Evolutionary conservation across 1,284 basidiomycete genomes (phyloP), one percentile per base, ranked within the genome.

Genomic region (Ganoderma multipileum): DNA sequence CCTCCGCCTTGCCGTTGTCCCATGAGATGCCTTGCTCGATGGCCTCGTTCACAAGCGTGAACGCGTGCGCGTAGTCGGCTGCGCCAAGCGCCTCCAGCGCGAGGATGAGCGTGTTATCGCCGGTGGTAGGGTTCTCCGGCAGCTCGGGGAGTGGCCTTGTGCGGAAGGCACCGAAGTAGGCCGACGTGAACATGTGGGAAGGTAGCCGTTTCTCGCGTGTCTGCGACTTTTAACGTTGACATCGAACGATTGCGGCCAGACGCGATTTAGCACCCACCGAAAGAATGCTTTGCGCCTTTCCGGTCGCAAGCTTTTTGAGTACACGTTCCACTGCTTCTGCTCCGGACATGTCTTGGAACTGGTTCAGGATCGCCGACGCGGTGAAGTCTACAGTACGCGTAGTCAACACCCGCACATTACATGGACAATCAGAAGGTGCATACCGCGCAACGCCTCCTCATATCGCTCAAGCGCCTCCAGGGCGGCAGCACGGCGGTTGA

Each of bases 131-230:
- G 58, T 85, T 85, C 74, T 91, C 92, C n/a, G 96, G 95, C 47
- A 97, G 85, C 0, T 81, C 76, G 18, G 95, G 96, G 66, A 88
- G 85, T 20, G 91, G 80, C 69, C 91, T 90, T 70, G 91, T 84
- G 73, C 97, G 91, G 93, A 99, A 99, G 12, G 98, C 97, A 71
- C 96, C 93, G 77, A 99, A 95, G 85, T 99, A 99, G 2, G 97
- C 95, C 16, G 93, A 93, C 74, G 98, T 94, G 81, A 99, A 99
- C 2, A 95, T 97, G 73, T 91, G 90, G 30, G 95, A 96, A 23
- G 97, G 97, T 50, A 99, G 85, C 71, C 92, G 90, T 8, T 91
- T 93, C 82, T 95, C 93, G 55, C 97, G 92, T 23, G 85, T 87
- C 89, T 92, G 76, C 54, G 42, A 39, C n/a, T 26, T 14, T 11